Evolutionary conservation across 2,329 filamentous ascomycete species (phyloP).

Genomic region (Colletotrichum scovillei): DNA sequence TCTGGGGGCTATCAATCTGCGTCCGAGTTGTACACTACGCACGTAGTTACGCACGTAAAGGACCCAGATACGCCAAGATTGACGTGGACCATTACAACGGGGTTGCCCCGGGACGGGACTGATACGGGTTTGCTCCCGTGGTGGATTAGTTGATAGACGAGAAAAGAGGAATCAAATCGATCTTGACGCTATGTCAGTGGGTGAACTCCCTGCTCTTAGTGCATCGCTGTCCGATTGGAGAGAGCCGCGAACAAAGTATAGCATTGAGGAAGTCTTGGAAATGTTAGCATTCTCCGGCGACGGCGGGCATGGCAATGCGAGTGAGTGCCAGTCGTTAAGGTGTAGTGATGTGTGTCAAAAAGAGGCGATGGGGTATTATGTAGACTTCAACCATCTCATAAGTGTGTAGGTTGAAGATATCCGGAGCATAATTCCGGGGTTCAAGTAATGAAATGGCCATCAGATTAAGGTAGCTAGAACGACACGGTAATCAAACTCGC

Average conservation of each 20-base stretch:
- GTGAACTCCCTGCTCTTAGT: not conserved
- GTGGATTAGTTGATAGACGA: constrained; percentile 12
- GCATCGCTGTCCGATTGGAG: not conserved
- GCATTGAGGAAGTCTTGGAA: not conserved
- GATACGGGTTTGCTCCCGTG: constrained; percentile 1
- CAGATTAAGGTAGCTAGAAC: not conserved
- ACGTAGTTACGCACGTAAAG: constrained; percentile 23
- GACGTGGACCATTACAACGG: constrained; percentile 21
- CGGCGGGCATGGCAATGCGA: not conserved
- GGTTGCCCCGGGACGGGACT: constrained; percentile 17
- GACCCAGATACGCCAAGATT: not conserved
- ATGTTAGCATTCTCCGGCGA: not conserved
- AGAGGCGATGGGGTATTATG: not conserved
- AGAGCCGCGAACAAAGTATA: not conserved
- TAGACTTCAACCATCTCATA: not conserved
- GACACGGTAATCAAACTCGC: not conserved
- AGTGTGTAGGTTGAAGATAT: not conserved
- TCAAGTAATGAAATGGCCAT: not conserved
- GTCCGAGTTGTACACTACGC: not conserved
- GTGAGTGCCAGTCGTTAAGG: not conserved
- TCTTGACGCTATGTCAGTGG: not conserved
- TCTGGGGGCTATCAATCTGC: constrained; percentile 19
- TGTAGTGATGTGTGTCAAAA: not conserved
- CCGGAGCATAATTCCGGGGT: not conserved
- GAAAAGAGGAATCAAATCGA: constrained; percentile 26